These are phyloP conservation scores for Eugenia klotzschiana DNA, from an alignment of 441 rosid species.

Conservation along the genomic window DNA sequence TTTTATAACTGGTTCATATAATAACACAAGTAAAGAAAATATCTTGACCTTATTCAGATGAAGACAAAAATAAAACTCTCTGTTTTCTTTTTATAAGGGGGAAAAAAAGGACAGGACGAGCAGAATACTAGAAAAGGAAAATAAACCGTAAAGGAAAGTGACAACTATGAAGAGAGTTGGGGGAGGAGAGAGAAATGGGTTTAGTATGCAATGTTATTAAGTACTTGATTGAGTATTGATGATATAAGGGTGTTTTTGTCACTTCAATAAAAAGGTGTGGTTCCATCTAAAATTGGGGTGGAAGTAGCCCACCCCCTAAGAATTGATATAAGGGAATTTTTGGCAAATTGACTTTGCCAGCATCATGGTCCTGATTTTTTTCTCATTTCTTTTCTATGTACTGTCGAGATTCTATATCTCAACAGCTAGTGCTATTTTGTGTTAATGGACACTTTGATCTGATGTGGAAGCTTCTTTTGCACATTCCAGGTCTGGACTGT, in stretches of 20 bases:
- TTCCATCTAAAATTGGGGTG: background rate
- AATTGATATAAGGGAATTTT: background rate
- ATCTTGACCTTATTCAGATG: background rate
- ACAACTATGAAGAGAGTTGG: background rate
- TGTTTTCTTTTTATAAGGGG: background rate
- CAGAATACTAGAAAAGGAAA: background rate
- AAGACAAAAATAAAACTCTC: background rate
- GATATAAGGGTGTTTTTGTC: background rate
- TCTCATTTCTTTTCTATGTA: background rate
- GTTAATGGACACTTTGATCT: background rate
- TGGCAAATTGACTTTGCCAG: background rate
- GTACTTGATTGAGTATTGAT: background rate
- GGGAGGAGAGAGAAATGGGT: background rate
- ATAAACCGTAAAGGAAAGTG: background rate
- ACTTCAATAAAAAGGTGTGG: background rate
- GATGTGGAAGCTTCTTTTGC: conserved; percentile 3
- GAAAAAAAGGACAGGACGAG: background rate
- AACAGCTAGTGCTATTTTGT: background rate
- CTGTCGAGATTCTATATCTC: background rate
- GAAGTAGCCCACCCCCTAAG: background rate
- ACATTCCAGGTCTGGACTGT: conserved; percentile 81
- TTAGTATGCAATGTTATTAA: background rate
- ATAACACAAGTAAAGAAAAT: background rate
- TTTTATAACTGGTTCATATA: background rate
- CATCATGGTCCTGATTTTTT: background rate